Conservation (phyloP, 768 basidiomycete species). For the Crepidotus variabilis region DNA sequence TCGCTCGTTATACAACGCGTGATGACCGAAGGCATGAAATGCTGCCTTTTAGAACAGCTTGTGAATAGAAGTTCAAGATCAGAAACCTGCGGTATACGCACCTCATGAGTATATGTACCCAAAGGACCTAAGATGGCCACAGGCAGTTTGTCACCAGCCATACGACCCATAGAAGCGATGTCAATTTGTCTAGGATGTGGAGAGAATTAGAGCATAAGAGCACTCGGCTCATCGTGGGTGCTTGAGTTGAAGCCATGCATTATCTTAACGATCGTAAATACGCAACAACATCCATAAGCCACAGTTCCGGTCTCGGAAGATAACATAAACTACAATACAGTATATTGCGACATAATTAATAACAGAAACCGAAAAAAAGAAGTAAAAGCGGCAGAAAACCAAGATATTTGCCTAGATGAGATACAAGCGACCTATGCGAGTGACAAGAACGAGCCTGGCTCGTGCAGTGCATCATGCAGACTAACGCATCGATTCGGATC, state of each 20-base stretch:
- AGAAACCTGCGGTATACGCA: conserved; percentile 12
- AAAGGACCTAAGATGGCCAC: conserved; percentile 64
- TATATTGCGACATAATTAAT: neutral
- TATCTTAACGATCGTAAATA: neutral
- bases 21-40: conserved; percentile 30
- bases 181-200: neutral
- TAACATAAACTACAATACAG: neutral
- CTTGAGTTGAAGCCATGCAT: neutral
- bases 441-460: conserved; percentile 32
- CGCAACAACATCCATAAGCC: neutral
- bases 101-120: conserved; percentile 69
- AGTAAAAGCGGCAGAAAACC: neutral
- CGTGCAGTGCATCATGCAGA: conserved; percentile 30
- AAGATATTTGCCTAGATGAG: neutral
- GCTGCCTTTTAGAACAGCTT: conserved; percentile 29
- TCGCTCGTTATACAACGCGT: conserved; percentile 29
- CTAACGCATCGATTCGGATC: conserved; percentile 22
- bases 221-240: neutral
- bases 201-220: neutral
- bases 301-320: neutral
- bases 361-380: neutral
- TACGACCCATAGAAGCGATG: conserved; percentile 1
- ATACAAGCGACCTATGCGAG: conserved; percentile 17
- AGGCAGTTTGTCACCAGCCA: conserved; percentile 14
- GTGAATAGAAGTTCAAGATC: neutral